phyloP scores from a whole-genome alignment of 768 basidiomycete species.

The Tylopilus balloui region DNA sequence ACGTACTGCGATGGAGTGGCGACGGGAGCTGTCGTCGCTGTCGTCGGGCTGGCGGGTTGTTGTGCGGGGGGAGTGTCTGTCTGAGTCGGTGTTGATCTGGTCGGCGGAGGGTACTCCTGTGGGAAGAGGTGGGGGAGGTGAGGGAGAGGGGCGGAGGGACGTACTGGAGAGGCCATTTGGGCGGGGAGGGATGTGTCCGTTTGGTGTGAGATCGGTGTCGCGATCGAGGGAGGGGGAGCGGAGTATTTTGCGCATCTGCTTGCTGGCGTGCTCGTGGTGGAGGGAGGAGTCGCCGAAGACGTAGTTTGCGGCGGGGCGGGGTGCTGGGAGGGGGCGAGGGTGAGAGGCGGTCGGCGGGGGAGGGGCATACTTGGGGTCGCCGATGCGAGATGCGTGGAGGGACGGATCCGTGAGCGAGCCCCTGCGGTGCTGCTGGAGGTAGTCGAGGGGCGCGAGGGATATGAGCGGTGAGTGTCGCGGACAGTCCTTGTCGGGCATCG shows the following conservation, averaged over 20 bases:
- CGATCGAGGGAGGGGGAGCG: constrained; percentile 54
- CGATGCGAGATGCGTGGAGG: constrained; percentile 49
- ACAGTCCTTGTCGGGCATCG: constrained; percentile 24
- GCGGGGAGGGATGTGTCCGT: constrained; percentile 16
- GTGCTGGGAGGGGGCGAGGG: constrained; percentile 34
- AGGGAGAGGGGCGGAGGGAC: constrained; percentile 11
- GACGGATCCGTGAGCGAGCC: constrained; percentile 83
- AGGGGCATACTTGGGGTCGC: constrained; percentile 5
- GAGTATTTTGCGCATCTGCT: constrained; percentile 51
- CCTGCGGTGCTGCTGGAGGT: constrained; percentile 74
- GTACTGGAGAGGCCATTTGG: constrained; percentile 23
- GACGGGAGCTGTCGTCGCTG: constrained; percentile 64
- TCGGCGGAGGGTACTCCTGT: constrained; percentile 24
- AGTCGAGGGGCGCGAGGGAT: constrained; percentile 72
- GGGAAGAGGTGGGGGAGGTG: constrained; percentile 17
- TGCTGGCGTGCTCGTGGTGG: constrained; percentile 36
- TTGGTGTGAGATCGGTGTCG: constrained; percentile 20
- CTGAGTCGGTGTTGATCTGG: constrained; percentile 22
- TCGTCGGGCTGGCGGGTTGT: constrained; percentile 40
- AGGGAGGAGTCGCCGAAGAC: constrained; percentile 57
- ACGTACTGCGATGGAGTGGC: constrained; percentile 67
- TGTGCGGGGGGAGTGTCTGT: constrained; percentile 26
- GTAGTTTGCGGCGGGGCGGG: constrained; percentile 62
- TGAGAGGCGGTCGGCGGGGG: constrained; percentile 18
- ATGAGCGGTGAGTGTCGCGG: constrained; percentile 49